Evolutionary conservation across 768 basidiomycete species (phyloP).

Genomic region (Lactifluus echinatus): DNA sequence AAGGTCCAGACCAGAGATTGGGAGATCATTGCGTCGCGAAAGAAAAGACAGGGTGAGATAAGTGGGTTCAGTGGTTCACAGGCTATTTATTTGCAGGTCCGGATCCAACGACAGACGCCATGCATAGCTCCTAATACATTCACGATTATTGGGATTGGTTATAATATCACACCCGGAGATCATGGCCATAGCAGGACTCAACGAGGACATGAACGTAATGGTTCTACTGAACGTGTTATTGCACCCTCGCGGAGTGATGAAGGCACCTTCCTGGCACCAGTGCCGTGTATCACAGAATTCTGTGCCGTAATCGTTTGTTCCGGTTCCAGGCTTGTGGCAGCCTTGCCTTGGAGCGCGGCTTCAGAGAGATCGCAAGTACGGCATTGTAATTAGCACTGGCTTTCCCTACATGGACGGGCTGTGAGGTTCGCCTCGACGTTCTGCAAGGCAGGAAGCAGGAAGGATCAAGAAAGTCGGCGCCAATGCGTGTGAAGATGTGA

Average conservation of each 20-base stretch:
- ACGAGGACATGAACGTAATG: not conserved
- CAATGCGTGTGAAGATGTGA: not conserved
- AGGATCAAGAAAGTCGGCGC: not conserved
- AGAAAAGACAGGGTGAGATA: not conserved
- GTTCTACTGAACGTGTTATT: not conserved
- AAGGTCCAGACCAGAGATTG: no score
- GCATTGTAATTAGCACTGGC: not conserved
- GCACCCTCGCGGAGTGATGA: not conserved
- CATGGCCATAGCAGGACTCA: not conserved
- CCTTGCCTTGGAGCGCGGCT: not conserved
- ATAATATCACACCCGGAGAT: not conserved
- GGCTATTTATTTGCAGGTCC: no score
- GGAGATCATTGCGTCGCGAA: not conserved
- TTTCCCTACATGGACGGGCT: not conserved
- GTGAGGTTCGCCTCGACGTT: not conserved
- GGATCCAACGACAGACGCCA: no score
- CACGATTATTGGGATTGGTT: not conserved
- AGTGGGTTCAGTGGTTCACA: no score
- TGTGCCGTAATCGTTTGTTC: not conserved
- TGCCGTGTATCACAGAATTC: not conserved
- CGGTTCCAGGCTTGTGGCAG: not conserved
- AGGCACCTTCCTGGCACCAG: not conserved
- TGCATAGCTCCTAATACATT: not conserved
- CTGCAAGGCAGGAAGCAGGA: not conserved
- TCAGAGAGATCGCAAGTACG: not conserved